Evolutionary conservation across 164 flowering plant species (phyloP).

Genomic region (Brasenia schreberi): DNA sequence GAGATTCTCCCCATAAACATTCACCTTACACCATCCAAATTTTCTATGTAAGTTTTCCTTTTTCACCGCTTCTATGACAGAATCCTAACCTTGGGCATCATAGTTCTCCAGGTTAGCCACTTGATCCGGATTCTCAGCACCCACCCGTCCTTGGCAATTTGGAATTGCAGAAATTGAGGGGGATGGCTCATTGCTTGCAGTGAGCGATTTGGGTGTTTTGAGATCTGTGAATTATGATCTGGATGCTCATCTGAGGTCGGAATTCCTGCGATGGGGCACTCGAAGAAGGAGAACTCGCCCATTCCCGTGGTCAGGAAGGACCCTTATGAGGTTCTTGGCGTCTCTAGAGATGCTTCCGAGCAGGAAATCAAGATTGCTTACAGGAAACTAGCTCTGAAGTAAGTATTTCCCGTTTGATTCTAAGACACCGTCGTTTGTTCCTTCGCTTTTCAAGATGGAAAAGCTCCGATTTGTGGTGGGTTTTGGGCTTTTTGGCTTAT

Average conservation of each 20-base stretch:
- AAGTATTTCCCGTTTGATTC: constrained; percentile 9
- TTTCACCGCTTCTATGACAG: background rate
- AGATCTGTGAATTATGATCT: background rate
- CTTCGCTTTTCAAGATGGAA: no score
- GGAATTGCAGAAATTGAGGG: background rate
- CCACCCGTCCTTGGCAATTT: background rate
- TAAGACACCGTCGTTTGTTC: background rate
- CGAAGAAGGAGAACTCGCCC: constrained; percentile 60
- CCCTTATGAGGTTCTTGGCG: constrained; percentile 82
- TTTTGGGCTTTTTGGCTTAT: no score
- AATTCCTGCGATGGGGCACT: constrained; percentile 5
- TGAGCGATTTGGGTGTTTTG: background rate
- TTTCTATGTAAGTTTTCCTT: background rate
- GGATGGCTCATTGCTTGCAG: background rate
- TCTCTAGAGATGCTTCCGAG: constrained; percentile 69
- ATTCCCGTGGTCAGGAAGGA: constrained; percentile 55
- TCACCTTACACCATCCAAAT: background rate
- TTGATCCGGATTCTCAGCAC: background rate
- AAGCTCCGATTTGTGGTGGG: no score
- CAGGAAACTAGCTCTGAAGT: constrained; percentile 92
- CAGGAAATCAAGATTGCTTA: constrained; percentile 94
- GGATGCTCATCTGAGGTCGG: background rate
- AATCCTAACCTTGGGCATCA: background rate
- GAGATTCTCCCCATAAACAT: background rate
- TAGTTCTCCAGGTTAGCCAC: background rate